Conservation (phyloP, 2,329 filamentous ascomycete species). For the Ophiocordyceps sinensis region DNA sequence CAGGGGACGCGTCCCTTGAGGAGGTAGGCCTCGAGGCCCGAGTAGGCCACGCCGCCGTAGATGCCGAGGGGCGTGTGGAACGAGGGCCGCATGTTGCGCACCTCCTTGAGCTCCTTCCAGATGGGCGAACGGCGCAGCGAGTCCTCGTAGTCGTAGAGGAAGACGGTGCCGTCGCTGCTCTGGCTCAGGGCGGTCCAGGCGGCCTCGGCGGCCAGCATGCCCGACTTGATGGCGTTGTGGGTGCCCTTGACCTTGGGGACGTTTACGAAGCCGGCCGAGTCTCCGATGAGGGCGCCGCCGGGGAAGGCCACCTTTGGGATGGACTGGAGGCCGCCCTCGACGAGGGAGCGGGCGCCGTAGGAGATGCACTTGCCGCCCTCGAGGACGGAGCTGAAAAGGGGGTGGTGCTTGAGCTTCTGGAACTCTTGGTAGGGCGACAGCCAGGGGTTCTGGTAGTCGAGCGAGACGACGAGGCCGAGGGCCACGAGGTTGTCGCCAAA, state of each 20-base stretch:
- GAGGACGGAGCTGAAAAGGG: constrained; percentile 73
- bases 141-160: constrained; percentile 91
- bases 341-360: constrained; percentile 80
- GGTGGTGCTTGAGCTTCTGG: constrained; percentile 96
- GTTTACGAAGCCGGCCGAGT: constrained; percentile 93
- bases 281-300: constrained; percentile 86
- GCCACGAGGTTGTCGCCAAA: constrained; percentile 95
- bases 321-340: constrained; percentile 93
- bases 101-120: constrained; percentile 87
- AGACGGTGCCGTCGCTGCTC: constrained; percentile 54
- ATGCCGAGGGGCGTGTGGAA: constrained; percentile 81
- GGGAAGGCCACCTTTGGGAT: constrained; percentile 96
- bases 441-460: constrained; percentile 97
- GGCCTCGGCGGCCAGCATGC: constrained; percentile 90
- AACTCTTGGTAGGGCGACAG: constrained; percentile 91
- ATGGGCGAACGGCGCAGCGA: constrained; percentile 72
- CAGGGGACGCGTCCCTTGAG: constrained; percentile 77
- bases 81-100: constrained; percentile 93
- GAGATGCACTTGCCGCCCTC: constrained; percentile 96
- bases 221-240: constrained; percentile 93
- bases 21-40: constrained; percentile 78
- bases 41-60: constrained; percentile 84
- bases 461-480: constrained; percentile 77
- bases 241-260: constrained; percentile 98
- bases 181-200: constrained; percentile 60